These are phyloP conservation scores for Neurospora sp. DNA, from an alignment of 495 filamentous ascomycete species.

Conservation along the genomic window DNA sequence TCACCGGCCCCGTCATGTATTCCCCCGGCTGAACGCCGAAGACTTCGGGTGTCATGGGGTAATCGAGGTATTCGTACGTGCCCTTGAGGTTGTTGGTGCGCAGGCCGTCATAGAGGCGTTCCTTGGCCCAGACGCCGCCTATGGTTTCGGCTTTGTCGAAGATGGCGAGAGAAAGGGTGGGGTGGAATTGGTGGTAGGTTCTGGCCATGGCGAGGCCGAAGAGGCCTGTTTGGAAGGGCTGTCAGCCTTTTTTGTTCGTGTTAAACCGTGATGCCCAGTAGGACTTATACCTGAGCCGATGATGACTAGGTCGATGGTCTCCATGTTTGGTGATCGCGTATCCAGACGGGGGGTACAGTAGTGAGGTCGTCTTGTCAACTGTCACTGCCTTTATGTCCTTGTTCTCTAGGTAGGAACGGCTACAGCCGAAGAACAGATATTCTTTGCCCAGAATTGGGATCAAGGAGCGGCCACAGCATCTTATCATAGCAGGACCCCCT, in stretches of 20 bases:
- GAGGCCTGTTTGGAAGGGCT: constrained; percentile 19
- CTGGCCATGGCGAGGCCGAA: constrained; percentile 33
- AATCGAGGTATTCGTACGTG: constrained; percentile 63
- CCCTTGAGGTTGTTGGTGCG: constrained; percentile 52
- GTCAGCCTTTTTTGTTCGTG: no score
- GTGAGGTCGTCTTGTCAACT: neutral
- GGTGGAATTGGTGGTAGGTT: constrained; percentile 31
- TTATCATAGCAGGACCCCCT: neutral
- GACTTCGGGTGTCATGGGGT: constrained; percentile 52
- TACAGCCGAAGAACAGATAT: neutral
- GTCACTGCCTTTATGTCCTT: neutral
- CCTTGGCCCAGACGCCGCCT: constrained; percentile 61
- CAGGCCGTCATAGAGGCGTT: constrained; percentile 56
- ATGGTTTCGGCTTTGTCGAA: constrained; percentile 33
- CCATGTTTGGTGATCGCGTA: constrained; percentile 18
- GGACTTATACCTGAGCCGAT: constrained; percentile 32
- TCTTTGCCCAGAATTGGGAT: neutral
- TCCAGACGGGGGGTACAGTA: neutral
- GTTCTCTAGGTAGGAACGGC: neutral
- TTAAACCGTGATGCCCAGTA: no score
- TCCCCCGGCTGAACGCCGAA: constrained; percentile 52
- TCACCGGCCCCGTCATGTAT: constrained; percentile 57
- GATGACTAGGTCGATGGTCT: constrained; percentile 33
- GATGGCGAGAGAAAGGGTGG: constrained; percentile 25
- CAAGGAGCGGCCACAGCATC: neutral